phyloP scores from a whole-genome alignment of 805 yeast species.

The Schwanniomyces pseudopolymorphus region DNA sequence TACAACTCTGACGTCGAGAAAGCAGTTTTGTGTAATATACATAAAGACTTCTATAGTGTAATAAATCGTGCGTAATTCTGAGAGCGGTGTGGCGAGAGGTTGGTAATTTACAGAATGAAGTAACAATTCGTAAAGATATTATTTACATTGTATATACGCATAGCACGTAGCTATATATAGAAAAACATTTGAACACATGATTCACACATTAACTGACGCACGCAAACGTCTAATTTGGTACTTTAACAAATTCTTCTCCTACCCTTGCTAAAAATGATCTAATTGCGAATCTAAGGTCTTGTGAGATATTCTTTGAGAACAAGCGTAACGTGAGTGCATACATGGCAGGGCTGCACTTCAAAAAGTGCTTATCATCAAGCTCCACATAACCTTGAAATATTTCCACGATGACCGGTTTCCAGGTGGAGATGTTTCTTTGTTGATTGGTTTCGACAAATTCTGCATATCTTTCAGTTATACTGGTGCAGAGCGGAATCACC shows the following conservation, averaged over 20 bases:
- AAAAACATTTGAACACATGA: neutral
- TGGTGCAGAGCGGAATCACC: conserved; percentile 64
- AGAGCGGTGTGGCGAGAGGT: neutral
- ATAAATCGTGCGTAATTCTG: neutral
- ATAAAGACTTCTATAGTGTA: neutral
- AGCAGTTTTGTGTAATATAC: conserved; percentile 9
- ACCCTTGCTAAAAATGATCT: conserved; percentile 56
- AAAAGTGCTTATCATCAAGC: conserved; percentile 72
- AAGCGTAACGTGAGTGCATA: conserved; percentile 59
- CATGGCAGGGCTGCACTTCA: conserved; percentile 54
- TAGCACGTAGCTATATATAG: neutral
- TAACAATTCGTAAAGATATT: neutral
- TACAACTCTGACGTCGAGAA: conserved; percentile 7
- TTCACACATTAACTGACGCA: no score
- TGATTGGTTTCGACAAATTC: conserved; percentile 76
- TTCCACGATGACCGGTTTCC: conserved; percentile 92
- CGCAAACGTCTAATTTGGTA: neutral
- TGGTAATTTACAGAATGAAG: conserved; percentile 1
- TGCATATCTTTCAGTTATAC: conserved; percentile 68
- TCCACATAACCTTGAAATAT: conserved; percentile 79
- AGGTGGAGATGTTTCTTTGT: conserved; percentile 73
- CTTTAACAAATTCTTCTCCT: conserved; percentile 39
- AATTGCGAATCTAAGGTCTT: conserved; percentile 61
- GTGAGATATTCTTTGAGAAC: conserved; percentile 58
- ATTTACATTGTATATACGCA: neutral